Evolutionary conservation across 768 basidiomycete species (phyloP), one percentile per base, ranked within the genome.

Genomic region (Kwoniella dendrophila): DNA sequence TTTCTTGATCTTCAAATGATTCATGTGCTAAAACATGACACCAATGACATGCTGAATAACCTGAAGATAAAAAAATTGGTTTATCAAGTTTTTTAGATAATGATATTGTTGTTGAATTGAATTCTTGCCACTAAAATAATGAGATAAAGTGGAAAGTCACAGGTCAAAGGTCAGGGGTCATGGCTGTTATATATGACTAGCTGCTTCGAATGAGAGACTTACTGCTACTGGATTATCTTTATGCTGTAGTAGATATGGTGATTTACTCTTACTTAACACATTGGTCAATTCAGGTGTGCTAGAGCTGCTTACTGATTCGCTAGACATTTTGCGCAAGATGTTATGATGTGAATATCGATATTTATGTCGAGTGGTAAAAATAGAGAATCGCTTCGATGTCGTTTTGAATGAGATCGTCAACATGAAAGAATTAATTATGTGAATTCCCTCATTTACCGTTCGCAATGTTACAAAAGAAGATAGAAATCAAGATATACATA

Each of bases 1-100:
- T 78, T 5, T 64, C 70, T 29, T 72, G 70, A 58, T 82, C 75
- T 57, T 82, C 81, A 62, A 82, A 82, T 45, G 78, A 80, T 57
- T 82, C 81, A 58, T 67, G 66, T 3, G 74, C 72, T 36, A 74
- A 59, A 1, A 76, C 74, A 62, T 73, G 69, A 51, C 70, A 68
- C 72, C 81, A 82, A 54, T 81, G 81, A 61, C 82, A 82, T 3
- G 81, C 80, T 0, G 82, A 82, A 58, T 82, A 82, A 2, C 82
- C 81, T 16, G 81, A 79, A 51, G 77, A 79, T 16, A 82, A 74
- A 65, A 82, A 82, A 44, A 82, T 81, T 22, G 72, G 71, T 44
- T 69, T 62, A 30, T 72, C 66, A 7, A 74, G 66, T 22, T 67
- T 36, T 38, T 62, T 58, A 12, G 74, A 72, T 26, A 69, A 34